Conservation (phyloP, 2,329 filamentous ascomycete species). For the Dothidotthia symphoricarpi region DNA sequence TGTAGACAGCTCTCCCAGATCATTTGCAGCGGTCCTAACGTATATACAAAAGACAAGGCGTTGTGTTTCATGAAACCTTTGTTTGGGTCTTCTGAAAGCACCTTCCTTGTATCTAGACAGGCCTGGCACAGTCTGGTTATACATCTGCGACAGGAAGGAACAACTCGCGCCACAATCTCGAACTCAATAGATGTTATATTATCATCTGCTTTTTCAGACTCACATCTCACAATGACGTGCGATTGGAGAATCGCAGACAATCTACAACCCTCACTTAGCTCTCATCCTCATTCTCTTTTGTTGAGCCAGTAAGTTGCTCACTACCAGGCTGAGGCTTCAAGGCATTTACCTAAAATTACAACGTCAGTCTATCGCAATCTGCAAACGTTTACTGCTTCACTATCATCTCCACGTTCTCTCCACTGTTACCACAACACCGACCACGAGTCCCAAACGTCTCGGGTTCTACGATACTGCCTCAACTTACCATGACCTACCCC, state of each 20-base stretch:
- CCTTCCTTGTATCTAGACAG: constrained; percentile 6
- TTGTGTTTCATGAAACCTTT: not conserved
- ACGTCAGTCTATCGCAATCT: constrained; percentile 1
- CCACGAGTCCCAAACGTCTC: not conserved
- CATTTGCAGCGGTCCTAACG: too few relatives aligned
- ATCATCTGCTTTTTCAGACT: not conserved
- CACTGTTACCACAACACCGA: not conserved
- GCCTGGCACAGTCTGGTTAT: constrained; percentile 8
- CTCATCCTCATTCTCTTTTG: constrained; percentile 1
- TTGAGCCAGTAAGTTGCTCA: not conserved
- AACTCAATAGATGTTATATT: not conserved
- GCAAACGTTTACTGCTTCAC: constrained; percentile 2
- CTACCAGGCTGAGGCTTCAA: not conserved
- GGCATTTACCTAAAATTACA: not conserved
- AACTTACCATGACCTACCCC: constrained; percentile 2
- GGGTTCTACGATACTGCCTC: not conserved
- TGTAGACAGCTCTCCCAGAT: too few relatives aligned
- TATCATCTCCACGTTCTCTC: not conserved
- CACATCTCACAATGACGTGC: not conserved
- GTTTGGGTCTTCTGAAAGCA: constrained; percentile 1
- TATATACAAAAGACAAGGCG: too few relatives aligned
- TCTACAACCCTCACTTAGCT: constrained; percentile 5
- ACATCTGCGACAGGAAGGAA: constrained; percentile 3
- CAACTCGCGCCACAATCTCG: constrained; percentile 1
- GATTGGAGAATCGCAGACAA: not conserved